A percentile compares a stretch with the other conserved stretches of the same genome.
phyloP scores from a whole-genome alignment of 768 basidiomycete genomes.

The Albatrellus ellisii region DNA sequence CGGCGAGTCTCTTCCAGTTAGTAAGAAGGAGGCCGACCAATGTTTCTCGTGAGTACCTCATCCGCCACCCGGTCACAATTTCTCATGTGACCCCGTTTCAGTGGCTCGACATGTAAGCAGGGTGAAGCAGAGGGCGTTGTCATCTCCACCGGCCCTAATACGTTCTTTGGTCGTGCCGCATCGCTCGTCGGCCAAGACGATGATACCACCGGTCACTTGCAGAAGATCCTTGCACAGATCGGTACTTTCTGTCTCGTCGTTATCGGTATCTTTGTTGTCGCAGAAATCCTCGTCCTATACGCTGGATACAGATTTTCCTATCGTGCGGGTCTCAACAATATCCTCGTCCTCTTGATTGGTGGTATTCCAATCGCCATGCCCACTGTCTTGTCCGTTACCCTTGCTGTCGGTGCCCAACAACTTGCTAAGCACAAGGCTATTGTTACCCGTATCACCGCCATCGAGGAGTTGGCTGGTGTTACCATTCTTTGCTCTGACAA shows the following conservation, averaged over 20 bases:
- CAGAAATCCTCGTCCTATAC: slow-evolving; percentile 91
- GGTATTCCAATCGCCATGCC: slow-evolving; percentile 99
- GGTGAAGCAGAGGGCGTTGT: slow-evolving; percentile 98
- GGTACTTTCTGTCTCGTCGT: slow-evolving; percentile 95
- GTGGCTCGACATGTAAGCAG: slow-evolving; percentile 96
- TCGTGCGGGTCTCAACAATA: slow-evolving; percentile 92
- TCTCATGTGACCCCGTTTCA: slow-evolving; percentile 18
- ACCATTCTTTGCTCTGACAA: slow-evolving; percentile 99
- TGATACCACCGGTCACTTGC: slow-evolving; percentile 95
- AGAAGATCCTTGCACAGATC: slow-evolving; percentile 96
- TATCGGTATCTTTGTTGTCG: slow-evolving; percentile 91
- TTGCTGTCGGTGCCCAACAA: slow-evolving; percentile 97
- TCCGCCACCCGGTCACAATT: slow-evolving; percentile 5
- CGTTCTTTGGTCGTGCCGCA: slow-evolving; percentile 98
- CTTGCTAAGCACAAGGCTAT: slow-evolving; percentile 99
- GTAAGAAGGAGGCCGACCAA: slow-evolving; percentile 90
- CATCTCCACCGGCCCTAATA: slow-evolving; percentile 95
- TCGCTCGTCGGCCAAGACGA: slow-evolving; percentile 96
- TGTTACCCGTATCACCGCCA: slow-evolving; percentile 98
- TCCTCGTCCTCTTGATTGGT: slow-evolving; percentile 97
- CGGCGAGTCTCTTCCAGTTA: slow-evolving; percentile 88
- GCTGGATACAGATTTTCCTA: slow-evolving; percentile 84
- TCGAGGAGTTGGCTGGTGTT: slow-evolving; percentile 96
- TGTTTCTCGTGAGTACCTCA: slow-evolving; percentile 80
- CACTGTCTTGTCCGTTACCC: slow-evolving; percentile 94